Conservation (phyloP, 2,329 filamentous ascomycete species). For the Hirsutella thompsonii region DNA sequence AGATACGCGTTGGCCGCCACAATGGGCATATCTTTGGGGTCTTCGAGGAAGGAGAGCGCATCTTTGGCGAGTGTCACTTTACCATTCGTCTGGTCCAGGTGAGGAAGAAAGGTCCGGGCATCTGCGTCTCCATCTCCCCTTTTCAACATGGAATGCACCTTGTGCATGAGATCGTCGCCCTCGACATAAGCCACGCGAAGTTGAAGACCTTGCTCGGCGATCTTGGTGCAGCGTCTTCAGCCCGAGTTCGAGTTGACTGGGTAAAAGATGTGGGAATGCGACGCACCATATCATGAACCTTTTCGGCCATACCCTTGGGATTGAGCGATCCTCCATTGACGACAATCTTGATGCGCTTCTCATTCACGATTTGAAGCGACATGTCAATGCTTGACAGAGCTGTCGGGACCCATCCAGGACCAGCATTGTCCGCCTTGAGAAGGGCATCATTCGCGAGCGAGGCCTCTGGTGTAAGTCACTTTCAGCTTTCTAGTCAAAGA, state of each 20-base stretch:
- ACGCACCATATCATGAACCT: constrained; percentile 9
- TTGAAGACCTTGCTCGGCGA: constrained; percentile 13
- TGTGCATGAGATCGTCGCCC: constrained; percentile 21
- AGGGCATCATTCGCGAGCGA: constrained; percentile 13
- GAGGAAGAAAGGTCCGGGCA: constrained; percentile 9
- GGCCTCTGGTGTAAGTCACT: constrained; percentile 12
- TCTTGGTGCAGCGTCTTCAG: constrained; percentile 1
- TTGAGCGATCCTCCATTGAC: constrained; percentile 45
- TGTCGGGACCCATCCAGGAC: constrained; percentile 9
- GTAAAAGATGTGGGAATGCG: neutral
- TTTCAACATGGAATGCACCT: constrained; percentile 4
- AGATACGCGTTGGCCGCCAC: constrained; percentile 33
- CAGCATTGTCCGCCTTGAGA: neutral
- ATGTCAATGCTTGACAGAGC: constrained; percentile 12
- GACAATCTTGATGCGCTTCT: constrained; percentile 38
- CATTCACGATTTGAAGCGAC: constrained; percentile 18
- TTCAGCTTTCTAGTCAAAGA: no score
- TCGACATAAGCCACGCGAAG: constrained; percentile 24
- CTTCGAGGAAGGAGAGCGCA: constrained; percentile 7
- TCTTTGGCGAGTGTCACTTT: constrained; percentile 8
- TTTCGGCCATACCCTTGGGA: constrained; percentile 34
- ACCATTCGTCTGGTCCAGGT: constrained; percentile 7
- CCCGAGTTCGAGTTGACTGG: no score
- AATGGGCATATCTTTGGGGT: constrained; percentile 8
- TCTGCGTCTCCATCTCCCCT: neutral